phyloP scores from a whole-genome alignment of 2,329 filamentous ascomycete species.

The Xylaria digitata region DNA sequence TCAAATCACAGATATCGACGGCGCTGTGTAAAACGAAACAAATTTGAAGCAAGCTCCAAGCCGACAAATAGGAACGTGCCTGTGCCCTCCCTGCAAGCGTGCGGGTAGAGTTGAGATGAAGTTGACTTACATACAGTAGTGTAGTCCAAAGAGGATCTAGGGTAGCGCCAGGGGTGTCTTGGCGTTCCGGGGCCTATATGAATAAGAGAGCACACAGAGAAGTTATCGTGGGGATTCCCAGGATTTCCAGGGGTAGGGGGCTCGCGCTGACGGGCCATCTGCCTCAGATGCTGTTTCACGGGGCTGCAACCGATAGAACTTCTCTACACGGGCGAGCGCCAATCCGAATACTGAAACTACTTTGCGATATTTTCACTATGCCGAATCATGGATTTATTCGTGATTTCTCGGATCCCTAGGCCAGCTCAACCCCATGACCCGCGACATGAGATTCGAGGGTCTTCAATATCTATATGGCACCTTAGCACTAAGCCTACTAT shows the following conservation, averaged over 20 bases:
- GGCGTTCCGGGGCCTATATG: conserved; percentile 23
- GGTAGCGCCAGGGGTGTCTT: conserved; percentile 35
- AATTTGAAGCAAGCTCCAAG: conserved; percentile 33
- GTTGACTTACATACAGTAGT: conserved; percentile 21
- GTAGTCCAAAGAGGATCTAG: conserved; percentile 29
- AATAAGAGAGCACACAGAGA: background rate
- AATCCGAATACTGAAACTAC: conserved; percentile 49
- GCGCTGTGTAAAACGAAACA: conserved; percentile 45
- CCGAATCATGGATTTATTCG: conserved; percentile 38
- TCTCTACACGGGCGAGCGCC: conserved; percentile 43
- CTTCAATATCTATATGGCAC: conserved; percentile 1
- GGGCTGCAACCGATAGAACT: conserved; percentile 22
- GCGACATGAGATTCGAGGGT: background rate
- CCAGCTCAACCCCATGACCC: conserved; percentile 2
- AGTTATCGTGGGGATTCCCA: conserved; percentile 7
- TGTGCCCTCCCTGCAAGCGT: conserved; percentile 22
- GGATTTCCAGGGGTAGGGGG: conserved; percentile 27
- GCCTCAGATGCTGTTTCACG: conserved; percentile 50
- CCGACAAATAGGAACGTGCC: conserved; percentile 37
- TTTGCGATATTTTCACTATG: conserved; percentile 36
- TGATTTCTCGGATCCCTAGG: conserved; percentile 24
- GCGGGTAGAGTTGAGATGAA: conserved; percentile 43
- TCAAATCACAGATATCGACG: conserved; percentile 25
- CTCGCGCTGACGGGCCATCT: conserved; percentile 39
- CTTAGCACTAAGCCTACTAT: no score